Evolutionary conservation across 139 green algal species (phyloP), one percentile per base, ranked within the genome.

Genomic region (Coelastrella sp.): DNA sequence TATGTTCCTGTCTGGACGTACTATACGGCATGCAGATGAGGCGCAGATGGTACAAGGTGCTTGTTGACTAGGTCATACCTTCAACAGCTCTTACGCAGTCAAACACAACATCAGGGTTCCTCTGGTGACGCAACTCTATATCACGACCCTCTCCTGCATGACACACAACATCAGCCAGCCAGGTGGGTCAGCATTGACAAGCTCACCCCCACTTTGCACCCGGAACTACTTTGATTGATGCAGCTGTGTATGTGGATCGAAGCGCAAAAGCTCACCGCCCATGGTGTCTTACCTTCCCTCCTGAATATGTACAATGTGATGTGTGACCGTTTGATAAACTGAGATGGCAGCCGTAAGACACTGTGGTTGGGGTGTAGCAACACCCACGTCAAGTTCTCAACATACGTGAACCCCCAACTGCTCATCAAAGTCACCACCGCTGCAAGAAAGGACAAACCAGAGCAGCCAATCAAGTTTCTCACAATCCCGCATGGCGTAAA

Each of bases 331-430:
- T 64, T 57, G 66, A n/a, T 81, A 32, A 37, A 37, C 4, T 43
- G 43, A 13, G 40, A 88, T 1, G 86, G 79, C 43, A 87, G 63
- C 13, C 32, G 25, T 40, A 93, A 34, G 3, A 98, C 86, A 35
- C 34, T 83, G 93, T 98, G 94, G 87, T 93, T 95, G 50, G 93
- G 85, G 7, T 63, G 37, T 73, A 97, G 83, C 59, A 91, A 90
- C 60, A 98, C 95, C 96, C 96, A 98, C 1, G 94, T 98, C 85
- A 98, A 90, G 91, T 98, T 98, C 85, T 98, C 96, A 8, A 98
- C 91, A 81, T 98, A 98, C 25, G 67, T 69, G 84, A 90, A 98
- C 13, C 94, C 92, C 89, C 88, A 93, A 45, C 27, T 11, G 35
- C 51, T 48, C 74, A 88, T 59, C 64, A 45, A 11, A 3, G 27